Percentiles rank a stretch among this genome's conserved stretches.
These are phyloP conservation scores for Diutina scorzettiae DNA, from an alignment of 1,139 yeast species.

Conservation along the genomic window DNA sequence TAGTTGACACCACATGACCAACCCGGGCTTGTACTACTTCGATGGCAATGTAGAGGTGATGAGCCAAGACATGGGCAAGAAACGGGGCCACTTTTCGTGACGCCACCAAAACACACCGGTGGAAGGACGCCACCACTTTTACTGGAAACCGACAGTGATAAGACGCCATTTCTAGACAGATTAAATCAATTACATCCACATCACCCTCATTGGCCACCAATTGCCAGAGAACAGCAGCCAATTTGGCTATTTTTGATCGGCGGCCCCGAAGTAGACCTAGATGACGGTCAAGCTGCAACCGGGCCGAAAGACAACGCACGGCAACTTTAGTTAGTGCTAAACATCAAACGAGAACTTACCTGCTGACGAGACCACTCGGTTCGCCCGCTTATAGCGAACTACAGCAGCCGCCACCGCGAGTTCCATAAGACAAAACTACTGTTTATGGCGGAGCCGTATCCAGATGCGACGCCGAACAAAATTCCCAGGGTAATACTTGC, in stretches of 20 bases:
- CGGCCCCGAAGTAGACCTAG: background rate
- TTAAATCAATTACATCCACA: background rate
- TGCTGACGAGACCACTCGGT: background rate
- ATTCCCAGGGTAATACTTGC: slow-evolving; percentile 40
- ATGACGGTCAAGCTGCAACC: background rate
- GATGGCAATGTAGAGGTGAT: background rate
- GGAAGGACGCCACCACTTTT: background rate
- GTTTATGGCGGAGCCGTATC: slow-evolving; percentile 31
- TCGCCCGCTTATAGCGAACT: background rate
- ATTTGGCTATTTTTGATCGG: background rate
- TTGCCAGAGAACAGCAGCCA: background rate
- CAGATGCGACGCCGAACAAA: slow-evolving; percentile 52
- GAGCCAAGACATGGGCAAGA: background rate
- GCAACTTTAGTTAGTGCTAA: too few species aligned
- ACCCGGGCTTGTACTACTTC: background rate
- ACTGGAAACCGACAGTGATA: background rate
- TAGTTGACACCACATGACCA: too few species aligned
- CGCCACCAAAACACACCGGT: background rate
- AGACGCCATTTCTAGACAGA: background rate
- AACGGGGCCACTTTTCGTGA: too few species aligned
- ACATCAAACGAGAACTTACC: too few species aligned
- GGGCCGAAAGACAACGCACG: background rate
- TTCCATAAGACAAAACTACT: too few species aligned
- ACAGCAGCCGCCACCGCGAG: background rate
- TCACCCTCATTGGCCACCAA: background rate